These are phyloP conservation scores for Cryptococcus hybrid DNA, from an alignment of 1,284 basidiomycete species.

Conservation along the genomic window DNA sequence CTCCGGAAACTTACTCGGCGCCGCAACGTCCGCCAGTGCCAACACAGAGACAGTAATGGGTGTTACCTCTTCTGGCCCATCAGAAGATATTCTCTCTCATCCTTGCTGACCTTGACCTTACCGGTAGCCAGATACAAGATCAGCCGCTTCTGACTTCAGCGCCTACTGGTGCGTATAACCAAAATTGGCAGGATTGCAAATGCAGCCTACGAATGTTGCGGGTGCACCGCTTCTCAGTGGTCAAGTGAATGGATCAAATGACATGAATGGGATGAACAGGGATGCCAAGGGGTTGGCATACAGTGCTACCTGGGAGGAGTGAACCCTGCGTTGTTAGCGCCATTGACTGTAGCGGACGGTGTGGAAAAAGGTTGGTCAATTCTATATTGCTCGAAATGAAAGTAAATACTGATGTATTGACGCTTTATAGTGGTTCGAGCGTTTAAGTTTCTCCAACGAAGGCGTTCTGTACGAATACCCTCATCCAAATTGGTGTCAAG, in stretches of 20 bases:
- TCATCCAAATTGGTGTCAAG: conserved; percentile 94
- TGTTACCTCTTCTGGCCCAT: too few relatives aligned
- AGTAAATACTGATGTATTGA: too few relatives aligned
- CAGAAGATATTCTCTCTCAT: conserved; percentile 47
- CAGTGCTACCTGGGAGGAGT: conserved; percentile 44
- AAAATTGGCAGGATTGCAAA: conserved; percentile 18
- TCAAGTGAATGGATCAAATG: neutral
- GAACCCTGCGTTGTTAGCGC: conserved; percentile 49
- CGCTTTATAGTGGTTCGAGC: conserved; percentile 67
- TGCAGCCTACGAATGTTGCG: conserved; percentile 5
- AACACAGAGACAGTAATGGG: too few relatives aligned
- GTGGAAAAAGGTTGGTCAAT: conserved; percentile 61
- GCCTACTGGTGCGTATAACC: conserved; percentile 48
- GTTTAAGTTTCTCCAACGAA: conserved; percentile 74
- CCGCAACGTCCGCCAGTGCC: too few relatives aligned
- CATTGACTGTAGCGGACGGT: conserved; percentile 63
- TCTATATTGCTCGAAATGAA: too few relatives aligned
- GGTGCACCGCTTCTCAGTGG: neutral
- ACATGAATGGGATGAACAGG: neutral
- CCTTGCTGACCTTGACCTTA: conserved; percentile 77
- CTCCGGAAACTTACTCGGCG: too few relatives aligned
- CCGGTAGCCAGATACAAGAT: conserved; percentile 48
- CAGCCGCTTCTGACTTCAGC: conserved; percentile 26
- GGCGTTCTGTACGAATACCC: conserved; percentile 90
- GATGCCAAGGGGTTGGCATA: conserved; percentile 19